Conservation (phyloP, 2,329 filamentous ascomycete species). For the Sarocladiaceae sp. region DNA sequence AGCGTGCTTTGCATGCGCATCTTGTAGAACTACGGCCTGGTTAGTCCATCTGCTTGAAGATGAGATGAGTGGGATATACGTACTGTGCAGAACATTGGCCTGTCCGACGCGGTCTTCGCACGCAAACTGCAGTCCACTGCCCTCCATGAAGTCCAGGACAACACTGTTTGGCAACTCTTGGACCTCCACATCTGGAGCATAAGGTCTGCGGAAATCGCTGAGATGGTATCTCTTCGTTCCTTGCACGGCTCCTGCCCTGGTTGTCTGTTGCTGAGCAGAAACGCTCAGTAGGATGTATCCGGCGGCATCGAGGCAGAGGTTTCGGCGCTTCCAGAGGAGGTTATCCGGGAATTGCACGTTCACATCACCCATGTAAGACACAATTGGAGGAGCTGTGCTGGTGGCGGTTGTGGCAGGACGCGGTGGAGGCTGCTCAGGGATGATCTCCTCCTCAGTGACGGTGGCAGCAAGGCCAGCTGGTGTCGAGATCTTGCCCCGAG, state of each 20-base stretch:
- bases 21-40: conserved; percentile 25
- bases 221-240: conserved; percentile 77
- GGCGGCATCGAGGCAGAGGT: conserved; percentile 76
- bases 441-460: conserved; percentile 11
- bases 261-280: conserved; percentile 4
- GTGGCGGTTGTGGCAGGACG: conserved; percentile 1
- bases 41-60: no score
- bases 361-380: conserved; percentile 77
- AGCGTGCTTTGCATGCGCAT: conserved; percentile 30
- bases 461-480: conserved; percentile 41
- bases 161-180: conserved; percentile 91
- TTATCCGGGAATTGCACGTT: conserved; percentile 98
- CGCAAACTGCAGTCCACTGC: conserved; percentile 58
- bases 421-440: conserved; percentile 12
- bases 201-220: conserved; percentile 75
- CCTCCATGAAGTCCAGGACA: conserved; percentile 55
- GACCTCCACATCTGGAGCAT: conserved; percentile 81
- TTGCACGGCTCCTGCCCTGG: background rate
- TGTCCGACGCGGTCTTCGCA: conserved; percentile 60
- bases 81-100: conserved; percentile 48
- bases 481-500: conserved; percentile 9
- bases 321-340: conserved; percentile 91
- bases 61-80: conserved; percentile 26
- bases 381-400: conserved; percentile 26
- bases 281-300: conserved; percentile 76